Evolutionary conservation across 257 asterid species (phyloP).

Genomic region (Solanum sejunctum): DNA sequence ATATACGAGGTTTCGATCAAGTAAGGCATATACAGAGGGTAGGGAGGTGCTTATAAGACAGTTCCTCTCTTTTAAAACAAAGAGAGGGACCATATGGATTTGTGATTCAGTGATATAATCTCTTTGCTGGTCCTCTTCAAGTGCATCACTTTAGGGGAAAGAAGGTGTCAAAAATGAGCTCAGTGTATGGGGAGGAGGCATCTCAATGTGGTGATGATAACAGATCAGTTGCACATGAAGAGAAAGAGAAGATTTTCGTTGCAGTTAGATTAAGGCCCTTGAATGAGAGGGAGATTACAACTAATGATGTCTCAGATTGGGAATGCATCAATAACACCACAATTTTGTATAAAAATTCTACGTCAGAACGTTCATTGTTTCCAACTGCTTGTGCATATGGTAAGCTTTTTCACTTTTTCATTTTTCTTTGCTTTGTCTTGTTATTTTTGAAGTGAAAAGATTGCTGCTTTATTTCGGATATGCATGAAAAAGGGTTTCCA

Average conservation of each 20-base stretch:
- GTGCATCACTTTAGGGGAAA: slow-evolving; percentile 20
- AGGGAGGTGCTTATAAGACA: slow-evolving; percentile 2
- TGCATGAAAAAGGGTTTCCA: not conserved
- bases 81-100: slow-evolving; percentile 30
- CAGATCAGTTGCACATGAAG: slow-evolving; percentile 49
- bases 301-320: slow-evolving; percentile 61
- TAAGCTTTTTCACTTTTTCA: slow-evolving; percentile 4
- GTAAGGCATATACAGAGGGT: not conserved
- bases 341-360: slow-evolving; percentile 45
- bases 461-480: not conserved
- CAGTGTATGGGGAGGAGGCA: slow-evolving; percentile 31
- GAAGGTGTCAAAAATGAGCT: slow-evolving; percentile 29
- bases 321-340: slow-evolving; percentile 81
- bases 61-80: slow-evolving; percentile 45
- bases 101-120: slow-evolving; percentile 1
- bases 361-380: slow-evolving; percentile 42
- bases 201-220: slow-evolving; percentile 21
- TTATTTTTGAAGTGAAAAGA: not conserved
- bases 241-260: slow-evolving; percentile 85
- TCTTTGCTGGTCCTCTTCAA: slow-evolving; percentile 24
- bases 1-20: not conserved
- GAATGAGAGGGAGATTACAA: slow-evolving; percentile 45
- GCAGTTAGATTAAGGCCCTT: slow-evolving; percentile 81
- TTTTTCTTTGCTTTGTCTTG: not conserved
- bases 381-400: slow-evolving; percentile 74